Conservation (phyloP, 352 stramenopile species). For the Thalassiosira sp. region DNA sequence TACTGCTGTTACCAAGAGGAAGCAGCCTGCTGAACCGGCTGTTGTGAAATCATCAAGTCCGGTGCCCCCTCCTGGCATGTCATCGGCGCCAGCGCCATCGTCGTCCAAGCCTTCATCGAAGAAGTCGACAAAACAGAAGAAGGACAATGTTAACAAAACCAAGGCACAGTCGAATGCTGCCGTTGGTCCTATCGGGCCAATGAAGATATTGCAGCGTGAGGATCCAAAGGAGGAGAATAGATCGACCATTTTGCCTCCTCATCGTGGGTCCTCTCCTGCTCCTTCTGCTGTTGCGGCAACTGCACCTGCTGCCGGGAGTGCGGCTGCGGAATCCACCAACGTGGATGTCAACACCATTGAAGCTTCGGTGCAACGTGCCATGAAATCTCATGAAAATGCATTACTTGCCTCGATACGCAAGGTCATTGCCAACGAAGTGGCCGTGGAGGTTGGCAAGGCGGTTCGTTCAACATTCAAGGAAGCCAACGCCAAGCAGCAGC, state of each 20-base stretch:
- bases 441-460: slow-evolving; percentile 29
- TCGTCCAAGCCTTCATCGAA: background rate
- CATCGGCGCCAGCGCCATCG: background rate
- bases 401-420: slow-evolving; percentile 25
- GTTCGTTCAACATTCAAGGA: no score
- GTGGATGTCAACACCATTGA: slow-evolving; percentile 23
- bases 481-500: no score
- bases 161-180: slow-evolving; percentile 4
- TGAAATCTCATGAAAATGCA: slow-evolving; percentile 35
- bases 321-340: no score
- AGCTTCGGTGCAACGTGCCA: slow-evolving; percentile 9
- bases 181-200: background rate
- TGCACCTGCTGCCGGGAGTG: no score
- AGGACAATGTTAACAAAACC: slow-evolving; percentile 1
- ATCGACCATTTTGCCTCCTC: background rate
- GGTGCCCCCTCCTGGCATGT: background rate
- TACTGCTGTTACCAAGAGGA: slow-evolving; percentile 24
- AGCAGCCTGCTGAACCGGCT: slow-evolving; percentile 6
- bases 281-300: background rate
- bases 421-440: slow-evolving; percentile 33
- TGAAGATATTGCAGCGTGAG: slow-evolving; percentile 38
- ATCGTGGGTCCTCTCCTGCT: background rate
- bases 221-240: slow-evolving; percentile 14
- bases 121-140: slow-evolving; percentile 22
- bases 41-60: slow-evolving; percentile 8